A percentile compares a stretch with the other conserved stretches of the same genome.
Evolutionary conservation across 2,329 filamentous ascomycete genomes (phyloP).

Genomic region (Pseudogymnoascus sp.): DNA sequence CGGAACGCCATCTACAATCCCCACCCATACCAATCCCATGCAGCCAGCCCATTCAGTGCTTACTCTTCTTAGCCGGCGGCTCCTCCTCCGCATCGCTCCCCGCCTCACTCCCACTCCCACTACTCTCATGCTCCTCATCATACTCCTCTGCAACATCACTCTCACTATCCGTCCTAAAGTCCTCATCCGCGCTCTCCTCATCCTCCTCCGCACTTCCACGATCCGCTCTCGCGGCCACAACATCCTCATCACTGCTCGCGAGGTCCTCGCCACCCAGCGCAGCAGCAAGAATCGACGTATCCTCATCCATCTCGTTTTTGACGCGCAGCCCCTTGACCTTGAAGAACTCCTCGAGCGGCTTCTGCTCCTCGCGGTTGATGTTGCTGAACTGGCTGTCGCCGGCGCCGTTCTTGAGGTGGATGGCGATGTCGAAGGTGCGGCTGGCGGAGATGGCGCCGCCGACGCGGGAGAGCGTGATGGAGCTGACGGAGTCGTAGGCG

Average conservation of each 20-base stretch:
- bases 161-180: slow-evolving; percentile 87
- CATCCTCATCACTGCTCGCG: slow-evolving; percentile 66
- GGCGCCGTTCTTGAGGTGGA: slow-evolving; percentile 78
- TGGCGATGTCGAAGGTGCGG: slow-evolving; percentile 94
- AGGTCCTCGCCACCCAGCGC: slow-evolving; percentile 79
- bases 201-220: slow-evolving; percentile 93
- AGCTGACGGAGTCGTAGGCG: slow-evolving; percentile 83
- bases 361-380: slow-evolving; percentile 96
- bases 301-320: slow-evolving; percentile 98
- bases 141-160: slow-evolving; percentile 95
- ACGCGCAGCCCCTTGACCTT: slow-evolving; percentile 89
- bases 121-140: slow-evolving; percentile 85
- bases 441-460: slow-evolving; percentile 88
- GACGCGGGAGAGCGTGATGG: slow-evolving; percentile 91
- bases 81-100: slow-evolving; percentile 53
- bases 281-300: slow-evolving; percentile 62
- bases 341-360: slow-evolving; percentile 95
- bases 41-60: slow-evolving; percentile 16
- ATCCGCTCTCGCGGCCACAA: slow-evolving; percentile 61
- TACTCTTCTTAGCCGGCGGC: slow-evolving; percentile 45
- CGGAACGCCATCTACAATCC: slow-evolving; percentile 9
- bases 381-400: slow-evolving; percentile 96
- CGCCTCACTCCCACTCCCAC: slow-evolving; percentile 59
- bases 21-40: not conserved
- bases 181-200: slow-evolving; percentile 89